Evolutionary conservation across 192 early-diverging fungal genomes (phyloP), one percentile per base, ranked within the genome.

Genomic region (Haplosporangium gracile): DNA sequence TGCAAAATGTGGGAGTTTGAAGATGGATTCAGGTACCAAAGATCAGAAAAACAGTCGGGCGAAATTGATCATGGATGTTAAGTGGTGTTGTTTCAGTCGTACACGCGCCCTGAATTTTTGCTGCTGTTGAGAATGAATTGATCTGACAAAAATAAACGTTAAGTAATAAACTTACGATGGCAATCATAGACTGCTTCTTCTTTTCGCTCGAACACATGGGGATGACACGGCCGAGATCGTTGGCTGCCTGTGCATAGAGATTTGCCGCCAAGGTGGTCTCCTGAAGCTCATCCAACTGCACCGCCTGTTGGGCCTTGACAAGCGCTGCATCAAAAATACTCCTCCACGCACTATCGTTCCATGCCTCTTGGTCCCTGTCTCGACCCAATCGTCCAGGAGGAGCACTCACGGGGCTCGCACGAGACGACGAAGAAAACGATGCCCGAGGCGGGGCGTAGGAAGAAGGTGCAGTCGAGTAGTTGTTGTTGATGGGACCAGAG

Each of bases 141-240:
- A 53, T 70, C 55, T 2, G 32, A 22, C 20, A 22, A 68, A 34
- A 16, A 70, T 5, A 24, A 40, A 11, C 1, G 36, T 20, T 11
- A 39, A 26, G 10, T 51, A 29, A 73, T 32, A 69, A 2, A 81
- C 84, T 78, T 86, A 86, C 84, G 34, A 86, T 86, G 4, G 84
- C 79, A 6, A 81, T 36, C 84, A 86, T 86, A 47, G 84, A 86
- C 68, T 86, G 84, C 53, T 86, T 77, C 72, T 86, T 86, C 79
- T 79, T 86, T 36, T 86, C 84, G 20, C 79, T 86, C 29, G 77
- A 68, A 68, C 84, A 86, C 84, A 86, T 74, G 79, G 84, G 84
- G 51, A 86, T 86, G 38, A 86, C 84, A 7, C 84, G 75, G 1
- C 71, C 84, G 20, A 86, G 84, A 63, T 86, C 84, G 40, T 81